Percentiles rank a stretch among this genome's conserved stretches.
Conservation (phyloP, 2,329 filamentous ascomycete genomes). For the Neoarthrinium moseri region DNA sequence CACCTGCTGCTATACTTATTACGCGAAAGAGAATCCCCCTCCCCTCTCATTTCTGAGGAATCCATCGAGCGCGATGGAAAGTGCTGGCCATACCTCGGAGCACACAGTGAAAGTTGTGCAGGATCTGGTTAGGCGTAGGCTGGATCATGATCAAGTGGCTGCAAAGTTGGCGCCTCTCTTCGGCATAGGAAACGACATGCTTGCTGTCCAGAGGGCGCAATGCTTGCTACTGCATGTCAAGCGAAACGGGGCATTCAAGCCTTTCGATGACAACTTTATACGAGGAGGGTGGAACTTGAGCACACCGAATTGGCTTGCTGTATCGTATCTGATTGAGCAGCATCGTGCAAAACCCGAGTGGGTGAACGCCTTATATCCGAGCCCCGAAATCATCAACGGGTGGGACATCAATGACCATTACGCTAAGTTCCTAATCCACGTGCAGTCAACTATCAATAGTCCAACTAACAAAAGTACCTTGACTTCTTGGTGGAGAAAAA, state of each 20-base stretch:
- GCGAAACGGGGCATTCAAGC: slow-evolving; percentile 11
- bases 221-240: slow-evolving; percentile 18
- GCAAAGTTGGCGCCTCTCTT: slow-evolving; percentile 19
- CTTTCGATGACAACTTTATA: slow-evolving; percentile 16
- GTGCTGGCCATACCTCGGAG: too few species aligned
- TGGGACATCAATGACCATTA: slow-evolving; percentile 19
- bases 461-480: slow-evolving; percentile 7
- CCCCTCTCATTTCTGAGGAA: too few species aligned
- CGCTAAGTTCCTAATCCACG: slow-evolving; percentile 17
- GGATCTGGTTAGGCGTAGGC: background rate
- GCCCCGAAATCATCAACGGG: background rate
- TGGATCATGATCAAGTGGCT: slow-evolving; percentile 15
- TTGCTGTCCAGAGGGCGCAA: slow-evolving; percentile 17
- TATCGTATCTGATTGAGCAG: slow-evolving; percentile 12
- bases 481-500: slow-evolving; percentile 18
- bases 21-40: too few species aligned
- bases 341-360: slow-evolving; percentile 7
- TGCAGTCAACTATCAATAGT: slow-evolving; percentile 10
- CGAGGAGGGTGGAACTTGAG: slow-evolving; percentile 14
- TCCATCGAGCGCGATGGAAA: too few species aligned
- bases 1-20: too few species aligned
- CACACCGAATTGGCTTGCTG: slow-evolving; percentile 13
- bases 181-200: slow-evolving; percentile 16
- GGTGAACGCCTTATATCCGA: background rate
- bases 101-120: background rate